These are phyloP conservation scores for Solanum paucissectum DNA, from an alignment of 257 asterid genomes.

Conservation along the genomic window DNA sequence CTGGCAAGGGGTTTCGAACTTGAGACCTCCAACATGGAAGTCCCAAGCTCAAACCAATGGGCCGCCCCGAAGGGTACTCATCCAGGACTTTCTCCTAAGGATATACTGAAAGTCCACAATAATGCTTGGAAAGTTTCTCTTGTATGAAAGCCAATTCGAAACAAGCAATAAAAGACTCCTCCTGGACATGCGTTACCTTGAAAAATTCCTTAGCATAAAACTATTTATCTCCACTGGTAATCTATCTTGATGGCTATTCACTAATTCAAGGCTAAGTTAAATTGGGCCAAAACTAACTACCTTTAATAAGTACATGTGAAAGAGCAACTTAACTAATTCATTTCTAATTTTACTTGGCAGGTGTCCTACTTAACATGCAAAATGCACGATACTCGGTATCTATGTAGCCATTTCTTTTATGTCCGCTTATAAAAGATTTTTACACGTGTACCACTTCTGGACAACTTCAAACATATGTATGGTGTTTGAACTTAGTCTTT, in stretches of 20 bases:
- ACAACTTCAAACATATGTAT: neutral
- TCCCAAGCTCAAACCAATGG: no score
- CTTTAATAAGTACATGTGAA: neutral
- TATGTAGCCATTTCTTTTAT: neutral
- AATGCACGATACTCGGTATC: neutral
- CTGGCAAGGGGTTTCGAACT: no score
- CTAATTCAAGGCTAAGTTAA: neutral
- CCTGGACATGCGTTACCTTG: neutral
- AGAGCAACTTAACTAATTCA: neutral
- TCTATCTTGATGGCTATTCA: neutral
- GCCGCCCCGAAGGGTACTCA: no score
- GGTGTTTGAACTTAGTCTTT: neutral
- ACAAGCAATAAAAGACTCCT: neutral
- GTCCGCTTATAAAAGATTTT: neutral
- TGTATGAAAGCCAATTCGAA: neutral
- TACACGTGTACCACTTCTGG: neutral
- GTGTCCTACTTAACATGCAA: neutral
- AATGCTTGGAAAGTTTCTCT: neutral
- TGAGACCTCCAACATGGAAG: no score
- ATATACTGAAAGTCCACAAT: neutral
- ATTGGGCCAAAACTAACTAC: neutral
- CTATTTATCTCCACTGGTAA: neutral
- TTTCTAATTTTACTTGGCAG: neutral
- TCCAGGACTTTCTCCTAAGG: neutral
- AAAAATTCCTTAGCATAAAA: neutral